phyloP scores from a whole-genome alignment of 2,329 filamentous ascomycete genomes.

The Bertia moriformis region DNA sequence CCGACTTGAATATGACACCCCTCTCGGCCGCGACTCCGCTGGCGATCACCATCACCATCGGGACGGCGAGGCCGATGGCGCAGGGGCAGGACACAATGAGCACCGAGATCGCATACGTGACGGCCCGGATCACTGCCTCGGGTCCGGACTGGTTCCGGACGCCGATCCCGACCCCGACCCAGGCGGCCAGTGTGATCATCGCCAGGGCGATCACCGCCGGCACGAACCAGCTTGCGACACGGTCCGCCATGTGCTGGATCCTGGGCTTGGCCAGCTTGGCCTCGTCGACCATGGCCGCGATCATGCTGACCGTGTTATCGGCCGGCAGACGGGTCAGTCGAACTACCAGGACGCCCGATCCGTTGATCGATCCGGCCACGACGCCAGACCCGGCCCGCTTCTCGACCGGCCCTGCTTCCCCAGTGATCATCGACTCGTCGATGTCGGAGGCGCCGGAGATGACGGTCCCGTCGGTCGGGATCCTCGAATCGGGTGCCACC shows the following conservation, averaged over 20 bases:
- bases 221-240: slow-evolving; percentile 54
- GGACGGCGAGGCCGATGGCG: slow-evolving; percentile 59
- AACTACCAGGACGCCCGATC: slow-evolving; percentile 42
- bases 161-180: slow-evolving; percentile 43
- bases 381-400: slow-evolving; percentile 39
- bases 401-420: slow-evolving; percentile 46
- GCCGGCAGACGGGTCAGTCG: slow-evolving; percentile 44
- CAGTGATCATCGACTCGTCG: slow-evolving; percentile 68
- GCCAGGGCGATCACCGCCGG: slow-evolving; percentile 47
- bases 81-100: slow-evolving; percentile 68
- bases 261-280: slow-evolving; percentile 55
- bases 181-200: slow-evolving; percentile 43
- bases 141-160: slow-evolving; percentile 23
- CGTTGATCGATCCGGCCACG: slow-evolving; percentile 58
- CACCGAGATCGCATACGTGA: slow-evolving; percentile 60
- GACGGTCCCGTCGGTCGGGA: slow-evolving; percentile 60
- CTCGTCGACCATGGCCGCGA: slow-evolving; percentile 57
- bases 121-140: slow-evolving; percentile 38
- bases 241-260: slow-evolving; percentile 55
- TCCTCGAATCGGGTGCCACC: slow-evolving; percentile 37
- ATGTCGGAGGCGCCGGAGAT: slow-evolving; percentile 48
- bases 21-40: slow-evolving; percentile 48
- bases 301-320: slow-evolving; percentile 58
- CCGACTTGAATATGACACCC: slow-evolving; percentile 58
- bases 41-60: slow-evolving; percentile 64